These are phyloP conservation scores for Penicillium macrosclerotiorum DNA, from an alignment of 495 filamentous ascomycete species.

Conservation along the genomic window DNA sequence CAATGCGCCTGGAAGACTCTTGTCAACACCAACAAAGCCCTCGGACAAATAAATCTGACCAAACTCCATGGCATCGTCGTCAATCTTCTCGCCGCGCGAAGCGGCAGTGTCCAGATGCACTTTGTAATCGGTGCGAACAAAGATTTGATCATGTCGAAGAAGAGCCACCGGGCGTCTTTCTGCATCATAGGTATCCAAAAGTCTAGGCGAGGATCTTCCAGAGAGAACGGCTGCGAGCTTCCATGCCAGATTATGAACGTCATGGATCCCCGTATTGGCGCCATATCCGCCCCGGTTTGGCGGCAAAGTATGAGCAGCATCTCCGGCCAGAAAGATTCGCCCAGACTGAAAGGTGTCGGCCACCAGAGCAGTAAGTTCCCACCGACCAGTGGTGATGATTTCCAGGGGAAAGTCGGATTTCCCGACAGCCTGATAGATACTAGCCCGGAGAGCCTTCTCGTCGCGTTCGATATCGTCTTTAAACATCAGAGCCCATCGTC, in stretches of 20 bases:
- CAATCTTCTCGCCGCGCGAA: constrained; percentile 15
- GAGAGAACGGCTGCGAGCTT: constrained; percentile 46
- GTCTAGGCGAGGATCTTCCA: constrained; percentile 28
- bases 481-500: constrained; percentile 30
- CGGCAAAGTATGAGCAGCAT: constrained; percentile 51
- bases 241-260: constrained; percentile 49
- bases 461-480: constrained; percentile 25
- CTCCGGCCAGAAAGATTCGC: constrained; percentile 47
- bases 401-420: constrained; percentile 20
- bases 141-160: constrained; percentile 29
- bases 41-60: constrained; percentile 20
- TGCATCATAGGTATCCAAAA: constrained; percentile 49
- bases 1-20: constrained; percentile 14
- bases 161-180: constrained; percentile 51
- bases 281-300: constrained; percentile 48
- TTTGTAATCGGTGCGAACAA: constrained; percentile 27
- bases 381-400: constrained; percentile 26
- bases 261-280: constrained; percentile 48
- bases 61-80: constrained; percentile 29
- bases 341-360: constrained; percentile 28
- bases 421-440: constrained; percentile 22
- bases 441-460: constrained; percentile 7
- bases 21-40: constrained; percentile 14
- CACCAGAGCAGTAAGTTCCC: constrained; percentile 27
- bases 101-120: constrained; percentile 10